Evolutionary conservation across 2,329 filamentous ascomycete species (phyloP).

Genomic region (Botryotinia narcissicola): DNA sequence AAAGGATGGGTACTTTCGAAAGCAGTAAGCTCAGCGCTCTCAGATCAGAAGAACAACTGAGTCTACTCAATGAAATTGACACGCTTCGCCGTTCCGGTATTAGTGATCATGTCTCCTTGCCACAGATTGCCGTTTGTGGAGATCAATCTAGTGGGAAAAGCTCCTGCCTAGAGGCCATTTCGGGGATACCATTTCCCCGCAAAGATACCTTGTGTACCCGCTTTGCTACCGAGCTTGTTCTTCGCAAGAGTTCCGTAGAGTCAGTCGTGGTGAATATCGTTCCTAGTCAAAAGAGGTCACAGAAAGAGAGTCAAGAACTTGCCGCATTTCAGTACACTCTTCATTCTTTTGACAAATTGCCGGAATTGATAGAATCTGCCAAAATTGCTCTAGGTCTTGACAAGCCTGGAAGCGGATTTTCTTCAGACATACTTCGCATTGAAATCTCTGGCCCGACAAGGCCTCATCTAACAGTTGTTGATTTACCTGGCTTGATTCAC

Average conservation of each 20-base stretch:
- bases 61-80: not conserved
- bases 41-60: not conserved
- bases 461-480: not conserved
- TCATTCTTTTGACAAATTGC: not conserved
- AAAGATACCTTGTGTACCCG: not conserved
- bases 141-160: not conserved
- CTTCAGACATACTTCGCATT: not conserved
- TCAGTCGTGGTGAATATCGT: not conserved
- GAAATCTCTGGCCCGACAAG: not conserved
- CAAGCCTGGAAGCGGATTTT: not conserved
- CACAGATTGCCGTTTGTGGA: not conserved
- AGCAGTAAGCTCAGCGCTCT: not conserved
- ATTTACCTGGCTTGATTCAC: not conserved
- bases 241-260: not conserved
- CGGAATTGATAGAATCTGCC: not conserved
- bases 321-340: not conserved
- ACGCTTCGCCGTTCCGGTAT: not conserved
- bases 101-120: not conserved
- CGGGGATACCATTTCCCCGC: not conserved
- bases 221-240: not conserved
- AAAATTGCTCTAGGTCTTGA: not conserved
- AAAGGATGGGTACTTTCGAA: not conserved
- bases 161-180: not conserved
- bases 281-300: not conserved
- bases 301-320: not conserved